phyloP scores from a whole-genome alignment of 2,329 filamentous ascomycete genomes.

The Lasiodiplodia gonubiensis region DNA sequence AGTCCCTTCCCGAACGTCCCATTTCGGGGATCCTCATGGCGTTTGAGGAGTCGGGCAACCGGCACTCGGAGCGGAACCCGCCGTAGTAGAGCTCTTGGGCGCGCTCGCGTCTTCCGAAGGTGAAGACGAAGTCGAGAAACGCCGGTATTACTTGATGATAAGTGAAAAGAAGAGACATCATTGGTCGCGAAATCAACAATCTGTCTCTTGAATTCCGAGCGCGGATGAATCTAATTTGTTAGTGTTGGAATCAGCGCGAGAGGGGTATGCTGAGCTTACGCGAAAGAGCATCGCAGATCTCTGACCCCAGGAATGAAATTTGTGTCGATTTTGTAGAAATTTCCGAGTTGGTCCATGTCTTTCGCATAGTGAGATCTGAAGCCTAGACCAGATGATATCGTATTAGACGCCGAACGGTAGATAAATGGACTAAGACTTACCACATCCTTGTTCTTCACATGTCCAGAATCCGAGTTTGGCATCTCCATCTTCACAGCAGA shows the following conservation, averaged over 20 bases:
- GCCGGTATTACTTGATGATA: conserved; percentile 44
- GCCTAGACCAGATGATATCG: background rate
- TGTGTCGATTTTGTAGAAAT: background rate
- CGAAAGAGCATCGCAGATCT: background rate
- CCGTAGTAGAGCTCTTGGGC: conserved; percentile 46
- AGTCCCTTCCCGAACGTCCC: conserved; percentile 44
- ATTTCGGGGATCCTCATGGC: conserved; percentile 37
- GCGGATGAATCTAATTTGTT: conserved; percentile 33
- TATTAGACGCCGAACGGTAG: background rate
- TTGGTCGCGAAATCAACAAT: conserved; percentile 32
- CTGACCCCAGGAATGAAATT: background rate
- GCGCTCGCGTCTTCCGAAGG: conserved; percentile 43
- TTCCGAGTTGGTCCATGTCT: background rate
- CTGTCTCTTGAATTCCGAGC: conserved; percentile 32
- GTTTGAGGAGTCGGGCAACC: conserved; percentile 28
- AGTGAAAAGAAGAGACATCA: conserved; percentile 33
- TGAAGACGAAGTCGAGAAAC: conserved; percentile 48
- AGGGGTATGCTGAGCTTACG: background rate
- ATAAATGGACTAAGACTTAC: background rate
- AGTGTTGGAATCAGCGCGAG: background rate
- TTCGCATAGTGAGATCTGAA: background rate
- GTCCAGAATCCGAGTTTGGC: background rate
- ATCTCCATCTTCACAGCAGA: background rate
- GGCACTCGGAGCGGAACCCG: conserved; percentile 42
- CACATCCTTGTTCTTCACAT: background rate